phyloP scores from a whole-genome alignment of 1,139 yeast species.

The Geotrichum histeridarum region DNA sequence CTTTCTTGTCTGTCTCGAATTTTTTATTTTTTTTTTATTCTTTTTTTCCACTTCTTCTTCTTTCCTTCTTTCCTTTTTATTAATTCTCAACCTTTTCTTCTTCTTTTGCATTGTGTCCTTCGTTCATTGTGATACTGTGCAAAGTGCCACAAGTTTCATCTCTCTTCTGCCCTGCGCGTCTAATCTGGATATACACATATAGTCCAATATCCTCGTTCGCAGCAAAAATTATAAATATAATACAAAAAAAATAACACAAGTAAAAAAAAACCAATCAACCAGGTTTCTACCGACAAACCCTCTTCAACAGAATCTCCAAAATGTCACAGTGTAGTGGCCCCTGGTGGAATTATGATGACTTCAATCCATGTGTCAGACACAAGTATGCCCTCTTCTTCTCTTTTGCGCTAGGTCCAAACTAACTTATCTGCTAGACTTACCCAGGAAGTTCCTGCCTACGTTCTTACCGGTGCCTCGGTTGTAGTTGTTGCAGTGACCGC shows the following conservation, averaged over 20 bases:
- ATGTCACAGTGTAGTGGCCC: constrained; percentile 26
- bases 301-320: neutral
- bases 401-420: neutral
- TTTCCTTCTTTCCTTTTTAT: neutral
- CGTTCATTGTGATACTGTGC: too few species aligned
- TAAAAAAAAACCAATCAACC: too few species aligned
- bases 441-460: constrained; percentile 27
- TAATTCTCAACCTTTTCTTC: neutral
- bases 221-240: too few species aligned
- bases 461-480: constrained; percentile 23
- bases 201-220: too few species aligned
- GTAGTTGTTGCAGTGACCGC: constrained; percentile 22
- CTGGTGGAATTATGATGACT: constrained; percentile 32
- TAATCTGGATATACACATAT: too few species aligned
- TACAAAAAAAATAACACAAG: too few species aligned
- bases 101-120: neutral
- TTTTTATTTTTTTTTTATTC: neutral
- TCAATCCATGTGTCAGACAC: constrained; percentile 31
- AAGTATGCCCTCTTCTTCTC: constrained; percentile 24
- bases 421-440: constrained; percentile 25
- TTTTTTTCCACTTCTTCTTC: neutral
- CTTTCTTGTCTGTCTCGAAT: too few species aligned
- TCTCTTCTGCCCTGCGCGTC: too few species aligned
- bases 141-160: too few species aligned
- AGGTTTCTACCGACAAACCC: neutral